Evolutionary conservation across 208 protist genomes (phyloP), one percentile per base, ranked within the genome.

Genomic region (Trypanosoma rangeli): DNA sequence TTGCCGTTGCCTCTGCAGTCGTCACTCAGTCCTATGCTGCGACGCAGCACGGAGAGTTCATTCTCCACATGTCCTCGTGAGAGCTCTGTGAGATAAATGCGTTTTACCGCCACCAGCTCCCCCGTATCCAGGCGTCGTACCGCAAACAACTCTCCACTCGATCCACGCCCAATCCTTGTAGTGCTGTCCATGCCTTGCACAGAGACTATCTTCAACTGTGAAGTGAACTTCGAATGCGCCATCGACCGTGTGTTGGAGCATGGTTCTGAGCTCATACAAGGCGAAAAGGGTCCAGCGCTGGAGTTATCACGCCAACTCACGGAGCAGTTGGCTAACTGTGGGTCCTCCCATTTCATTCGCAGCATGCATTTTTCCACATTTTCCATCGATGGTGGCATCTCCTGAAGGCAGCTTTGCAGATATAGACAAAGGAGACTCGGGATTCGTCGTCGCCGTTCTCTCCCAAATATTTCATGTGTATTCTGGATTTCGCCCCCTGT

Each of bases 81-180:
- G 5, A 71, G 20, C 29, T 80, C 74, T 9, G 37, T 70, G 22
- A 76, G n/a, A 44, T 71, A 76, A 61, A 78, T 78, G 20, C 70
- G 39, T 37, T 81, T 81, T 31, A 81, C 76, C 18, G 76, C 76
- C 24, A 74, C 59, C 53, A 74, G 57, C 26, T 67, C 54, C 28
- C 76, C 76, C 16, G 70, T 73, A 28, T 81, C 62, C 9, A 69
- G 3, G 28, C 69, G 64, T 16, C 42, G 55, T 52, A 64, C 26
- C 2, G 49, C 58, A 31, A 65, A 71, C 18, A 81, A 60, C 37
- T 64, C 69, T 24, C 69, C 76, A 70, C 64, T 70, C 24, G 70
- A 44, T 31, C 76, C 76, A 46, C 49, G 44, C 8, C 76, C 76
- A 66, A 81, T 72, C 13, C 56, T 26, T 48, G 58, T 63, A 56